phyloP scores from a whole-genome alignment of 2,329 filamentous ascomycete genomes.

The Pseudonectria buxi region DNA sequence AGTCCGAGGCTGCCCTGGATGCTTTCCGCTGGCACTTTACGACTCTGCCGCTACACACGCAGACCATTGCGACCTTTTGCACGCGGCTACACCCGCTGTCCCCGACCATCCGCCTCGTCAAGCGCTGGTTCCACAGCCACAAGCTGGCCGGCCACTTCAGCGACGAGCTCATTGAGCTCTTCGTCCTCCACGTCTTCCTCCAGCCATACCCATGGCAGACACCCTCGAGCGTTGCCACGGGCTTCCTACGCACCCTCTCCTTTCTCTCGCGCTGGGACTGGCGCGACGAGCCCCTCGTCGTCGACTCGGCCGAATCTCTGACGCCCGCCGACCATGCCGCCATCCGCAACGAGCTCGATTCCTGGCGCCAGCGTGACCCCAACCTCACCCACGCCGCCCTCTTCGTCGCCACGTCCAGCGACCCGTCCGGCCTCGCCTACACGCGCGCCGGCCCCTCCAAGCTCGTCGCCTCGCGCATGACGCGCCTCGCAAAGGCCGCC shows the following conservation, averaged over 20 bases:
- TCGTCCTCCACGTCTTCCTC: slow-evolving; percentile 72
- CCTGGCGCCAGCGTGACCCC: slow-evolving; percentile 84
- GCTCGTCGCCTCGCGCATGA: slow-evolving; percentile 79
- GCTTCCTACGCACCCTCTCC: slow-evolving; percentile 72
- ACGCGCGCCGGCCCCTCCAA: slow-evolving; percentile 66
- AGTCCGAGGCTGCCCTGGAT: slow-evolving; percentile 62
- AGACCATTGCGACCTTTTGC: slow-evolving; percentile 72
- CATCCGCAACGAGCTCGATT: slow-evolving; percentile 66
- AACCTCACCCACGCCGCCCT: slow-evolving; percentile 77
- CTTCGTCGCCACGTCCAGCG: slow-evolving; percentile 74
- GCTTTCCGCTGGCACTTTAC: slow-evolving; percentile 65
- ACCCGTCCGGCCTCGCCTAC: slow-evolving; percentile 72
- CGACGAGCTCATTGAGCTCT: slow-evolving; percentile 77
- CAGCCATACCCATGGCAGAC: slow-evolving; percentile 72
- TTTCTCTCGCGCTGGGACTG: slow-evolving; percentile 89
- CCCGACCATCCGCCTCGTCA: slow-evolving; percentile 73
- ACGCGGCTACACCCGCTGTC: slow-evolving; percentile 76
- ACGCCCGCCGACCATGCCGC: slow-evolving; percentile 51
- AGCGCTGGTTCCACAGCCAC: slow-evolving; percentile 84
- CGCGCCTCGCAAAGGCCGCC: slow-evolving; percentile 71
- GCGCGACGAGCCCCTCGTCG: slow-evolving; percentile 72
- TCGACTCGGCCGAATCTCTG: slow-evolving; percentile 63
- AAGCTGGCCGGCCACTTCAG: slow-evolving; percentile 69
- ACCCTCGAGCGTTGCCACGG: slow-evolving; percentile 70
- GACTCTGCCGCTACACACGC: slow-evolving; percentile 70